Evolutionary conservation across 192 early-diverging fungal species (phyloP).

Genomic region (Gonapodya sp.): DNA sequence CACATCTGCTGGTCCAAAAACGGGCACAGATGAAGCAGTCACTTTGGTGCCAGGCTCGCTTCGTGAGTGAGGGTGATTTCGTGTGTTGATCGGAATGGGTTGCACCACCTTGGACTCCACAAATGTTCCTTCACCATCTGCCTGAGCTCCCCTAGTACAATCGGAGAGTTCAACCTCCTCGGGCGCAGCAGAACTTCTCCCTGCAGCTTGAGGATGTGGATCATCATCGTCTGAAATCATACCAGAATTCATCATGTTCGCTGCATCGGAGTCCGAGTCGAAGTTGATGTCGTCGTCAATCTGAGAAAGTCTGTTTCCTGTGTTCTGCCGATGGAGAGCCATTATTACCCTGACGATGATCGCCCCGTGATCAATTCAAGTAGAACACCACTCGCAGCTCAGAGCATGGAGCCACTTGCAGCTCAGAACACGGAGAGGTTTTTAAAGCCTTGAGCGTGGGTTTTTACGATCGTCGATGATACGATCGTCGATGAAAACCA

Average conservation of each 20-base stretch:
- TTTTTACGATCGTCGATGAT: no score
- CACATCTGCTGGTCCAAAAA: not conserved
- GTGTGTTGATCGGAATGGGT: not conserved
- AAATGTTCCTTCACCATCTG: not conserved
- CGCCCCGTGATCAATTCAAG: no score
- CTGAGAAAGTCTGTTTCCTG: not conserved
- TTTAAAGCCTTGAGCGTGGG: no score
- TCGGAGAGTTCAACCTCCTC: not conserved
- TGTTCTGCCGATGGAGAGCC: not conserved
- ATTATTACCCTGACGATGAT: no score
- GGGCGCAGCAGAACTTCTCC: not conserved
- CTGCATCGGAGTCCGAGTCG: not conserved
- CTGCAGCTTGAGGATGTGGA: not conserved
- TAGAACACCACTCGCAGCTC: no score
- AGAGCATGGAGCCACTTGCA: no score
- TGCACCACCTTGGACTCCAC: not conserved
- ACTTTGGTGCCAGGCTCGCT: not conserved
- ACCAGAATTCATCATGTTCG: not conserved
- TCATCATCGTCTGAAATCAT: not conserved
- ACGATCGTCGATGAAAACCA: no score
- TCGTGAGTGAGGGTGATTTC: not conserved
- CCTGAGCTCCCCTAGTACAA: not conserved
- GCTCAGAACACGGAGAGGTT: no score
- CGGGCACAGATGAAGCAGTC: not conserved
- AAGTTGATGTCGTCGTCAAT: not conserved